Percentiles rank a stretch among this genome's conserved stretches.
Evolutionary conservation across 2,329 filamentous ascomycete genomes (phyloP).

Genomic region (Eurotiales sp.): DNA sequence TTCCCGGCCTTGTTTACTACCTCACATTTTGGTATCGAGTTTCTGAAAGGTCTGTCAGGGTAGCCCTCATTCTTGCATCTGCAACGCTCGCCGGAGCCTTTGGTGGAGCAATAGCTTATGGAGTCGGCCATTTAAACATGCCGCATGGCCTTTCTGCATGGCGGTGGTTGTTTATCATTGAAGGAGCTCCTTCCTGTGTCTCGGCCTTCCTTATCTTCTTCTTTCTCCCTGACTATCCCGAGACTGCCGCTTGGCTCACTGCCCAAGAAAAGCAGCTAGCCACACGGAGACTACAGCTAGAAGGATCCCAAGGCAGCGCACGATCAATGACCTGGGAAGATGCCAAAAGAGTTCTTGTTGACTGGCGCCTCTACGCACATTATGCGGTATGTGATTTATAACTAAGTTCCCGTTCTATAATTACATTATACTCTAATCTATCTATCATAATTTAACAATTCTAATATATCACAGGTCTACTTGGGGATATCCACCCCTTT

Average conservation of each 20-base stretch:
- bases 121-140: slow-evolving; percentile 39
- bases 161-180: slow-evolving; percentile 21
- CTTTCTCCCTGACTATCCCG: slow-evolving; percentile 32
- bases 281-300: slow-evolving; percentile 13
- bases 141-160: slow-evolving; percentile 22
- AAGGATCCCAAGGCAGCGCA: slow-evolving; percentile 17
- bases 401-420: too few relatives aligned
- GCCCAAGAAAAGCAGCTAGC: slow-evolving; percentile 23
- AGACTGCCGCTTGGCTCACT: slow-evolving; percentile 26
- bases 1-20: slow-evolving; percentile 48
- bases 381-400: slow-evolving; percentile 40
- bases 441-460: neutral
- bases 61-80: slow-evolving; percentile 53
- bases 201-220: slow-evolving; percentile 25
- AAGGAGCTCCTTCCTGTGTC: slow-evolving; percentile 18
- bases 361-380: slow-evolving; percentile 30
- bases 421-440: too few relatives aligned
- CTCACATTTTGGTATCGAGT: slow-evolving; percentile 55
- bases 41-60: slow-evolving; percentile 55
- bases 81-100: slow-evolving; percentile 55
- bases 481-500: slow-evolving; percentile 55
- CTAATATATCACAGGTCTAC: slow-evolving; percentile 36
- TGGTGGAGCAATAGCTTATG: slow-evolving; percentile 55
- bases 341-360: slow-evolving; percentile 16
- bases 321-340: slow-evolving; percentile 19